Evolutionary conservation across 2,329 filamentous ascomycete genomes (phyloP), one percentile per base, ranked within the genome.

Genomic region (Alternaria sp.): DNA sequence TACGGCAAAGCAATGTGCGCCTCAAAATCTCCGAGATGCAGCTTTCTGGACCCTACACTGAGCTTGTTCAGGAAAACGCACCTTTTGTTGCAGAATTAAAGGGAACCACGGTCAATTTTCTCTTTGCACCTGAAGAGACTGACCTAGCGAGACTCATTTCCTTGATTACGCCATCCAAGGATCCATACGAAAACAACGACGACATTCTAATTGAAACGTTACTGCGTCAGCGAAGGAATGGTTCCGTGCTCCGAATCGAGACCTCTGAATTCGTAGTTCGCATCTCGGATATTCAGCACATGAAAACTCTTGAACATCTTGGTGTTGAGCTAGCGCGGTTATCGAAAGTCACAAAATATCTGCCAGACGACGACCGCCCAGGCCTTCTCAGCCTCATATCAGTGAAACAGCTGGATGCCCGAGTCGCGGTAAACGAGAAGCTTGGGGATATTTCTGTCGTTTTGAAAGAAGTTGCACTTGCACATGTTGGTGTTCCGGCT

Each of bases 201-300:
- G 94, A 98, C 70, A 96, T 99, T 60, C 88, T 99, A 83, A 86
- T 99, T 23, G 94, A 98, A 68, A 97, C 92, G 0, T 82, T 99
- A 0, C 80, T 98, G 13, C 85, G 91, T 23, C 95, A 99, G 75
- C 84, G 95, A 59, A 86, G 89, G 52, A 94, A 97, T 77, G 95
- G 94, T 0, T 88, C 91, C 9, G 89, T 98, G 6, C 80, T 97
- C 29, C 88, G 92, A 48, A 76, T 91, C 5, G 87, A 85, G 3
- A 73, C 96, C 5, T 88, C 88, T 28, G 84, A 84, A 28, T 77
- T 93, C 17, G 86, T 88, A 50, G 79, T 89, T 23, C 81, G 84
- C 4, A 79, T 95, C 14, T 82, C 83, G 7, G 86, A 88, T 60
- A 78, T 92, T 37, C 81, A 85, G 10, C 86, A 90, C 64, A 79